Conservation (phyloP, 2,329 filamentous ascomycete genomes). For the Coccinonectria pachysandricola region DNA sequence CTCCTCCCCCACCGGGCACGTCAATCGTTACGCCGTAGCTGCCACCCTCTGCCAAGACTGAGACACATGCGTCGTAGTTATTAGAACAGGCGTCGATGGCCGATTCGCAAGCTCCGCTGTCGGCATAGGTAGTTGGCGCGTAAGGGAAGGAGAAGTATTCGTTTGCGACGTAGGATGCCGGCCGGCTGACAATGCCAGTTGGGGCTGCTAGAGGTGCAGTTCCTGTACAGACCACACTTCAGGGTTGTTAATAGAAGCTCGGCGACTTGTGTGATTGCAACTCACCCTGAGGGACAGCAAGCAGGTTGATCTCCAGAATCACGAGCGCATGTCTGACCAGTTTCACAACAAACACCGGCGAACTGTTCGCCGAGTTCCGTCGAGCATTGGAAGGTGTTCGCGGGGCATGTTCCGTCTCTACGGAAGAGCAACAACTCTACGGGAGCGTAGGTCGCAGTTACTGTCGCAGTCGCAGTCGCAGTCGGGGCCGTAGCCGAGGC, state of each 20-base stretch:
- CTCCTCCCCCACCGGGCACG: slow-evolving; percentile 42
- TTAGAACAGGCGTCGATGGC: slow-evolving; percentile 40
- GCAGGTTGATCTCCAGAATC: slow-evolving; percentile 39
- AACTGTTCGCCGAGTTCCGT: slow-evolving; percentile 35
- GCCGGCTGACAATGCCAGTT: slow-evolving; percentile 24
- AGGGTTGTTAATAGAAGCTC: slow-evolving; percentile 8
- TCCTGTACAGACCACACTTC: slow-evolving; percentile 46
- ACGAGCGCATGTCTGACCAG: slow-evolving; percentile 39
- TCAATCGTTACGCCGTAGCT: slow-evolving; percentile 44
- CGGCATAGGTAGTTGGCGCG: slow-evolving; percentile 40
- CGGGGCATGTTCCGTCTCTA: slow-evolving; percentile 31
- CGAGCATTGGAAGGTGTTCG: slow-evolving; percentile 41
- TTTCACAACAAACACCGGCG: slow-evolving; percentile 39
- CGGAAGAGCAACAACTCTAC: slow-evolving; percentile 14
- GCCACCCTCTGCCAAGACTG: slow-evolving; percentile 32
- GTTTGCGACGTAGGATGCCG: slow-evolving; percentile 45
- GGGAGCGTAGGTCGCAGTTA: slow-evolving; percentile 12
- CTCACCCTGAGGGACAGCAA: slow-evolving; percentile 44
- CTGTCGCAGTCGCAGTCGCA: slow-evolving; percentile 10
- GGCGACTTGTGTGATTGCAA: too few species aligned
- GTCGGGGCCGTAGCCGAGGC: background rate
- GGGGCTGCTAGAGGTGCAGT: slow-evolving; percentile 34
- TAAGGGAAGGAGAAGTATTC: slow-evolving; percentile 51
- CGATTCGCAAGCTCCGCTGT: slow-evolving; percentile 40
- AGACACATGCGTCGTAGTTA: slow-evolving; percentile 45